These are phyloP conservation scores for Mimosa pudica DNA, from an alignment of 306 rosid species.

Conservation along the genomic window DNA sequence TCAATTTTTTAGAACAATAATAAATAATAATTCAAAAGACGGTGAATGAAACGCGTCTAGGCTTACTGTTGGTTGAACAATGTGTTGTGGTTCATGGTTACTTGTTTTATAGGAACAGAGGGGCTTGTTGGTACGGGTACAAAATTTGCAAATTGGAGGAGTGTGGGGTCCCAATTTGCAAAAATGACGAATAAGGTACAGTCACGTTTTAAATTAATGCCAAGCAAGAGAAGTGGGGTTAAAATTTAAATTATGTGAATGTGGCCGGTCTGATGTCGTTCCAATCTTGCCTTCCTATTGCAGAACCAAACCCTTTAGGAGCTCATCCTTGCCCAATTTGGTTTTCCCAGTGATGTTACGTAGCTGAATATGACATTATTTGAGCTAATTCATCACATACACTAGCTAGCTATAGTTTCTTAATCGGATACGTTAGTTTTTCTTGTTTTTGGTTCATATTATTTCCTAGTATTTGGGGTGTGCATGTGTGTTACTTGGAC, in stretches of 20 bases:
- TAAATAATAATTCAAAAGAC: background rate
- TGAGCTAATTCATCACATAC: too few species aligned
- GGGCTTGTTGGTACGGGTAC: background rate
- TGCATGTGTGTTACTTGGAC: background rate
- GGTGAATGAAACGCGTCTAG: background rate
- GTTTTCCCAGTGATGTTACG: background rate
- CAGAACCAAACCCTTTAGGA: background rate
- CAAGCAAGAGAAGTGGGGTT: background rate
- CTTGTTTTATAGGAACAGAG: background rate
- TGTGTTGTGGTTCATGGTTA: background rate
- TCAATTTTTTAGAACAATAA: background rate
- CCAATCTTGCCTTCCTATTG: background rate
- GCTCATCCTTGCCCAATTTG: slow-evolving; percentile 14
- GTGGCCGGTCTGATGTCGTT: slow-evolving; percentile 23
- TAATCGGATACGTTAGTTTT: background rate
- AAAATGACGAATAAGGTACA: background rate
- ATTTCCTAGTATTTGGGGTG: background rate
- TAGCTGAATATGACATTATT: slow-evolving; percentile 19
- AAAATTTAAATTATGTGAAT: background rate
- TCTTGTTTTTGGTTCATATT: background rate
- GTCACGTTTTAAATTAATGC: background rate
- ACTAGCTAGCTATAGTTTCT: background rate
- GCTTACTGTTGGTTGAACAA: background rate
- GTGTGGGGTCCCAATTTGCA: background rate
- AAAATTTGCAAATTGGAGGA: slow-evolving; percentile 11